Base-by-base conservation (phyloP, 164 flowering plant species). In the Platanus orientalis region DNA sequence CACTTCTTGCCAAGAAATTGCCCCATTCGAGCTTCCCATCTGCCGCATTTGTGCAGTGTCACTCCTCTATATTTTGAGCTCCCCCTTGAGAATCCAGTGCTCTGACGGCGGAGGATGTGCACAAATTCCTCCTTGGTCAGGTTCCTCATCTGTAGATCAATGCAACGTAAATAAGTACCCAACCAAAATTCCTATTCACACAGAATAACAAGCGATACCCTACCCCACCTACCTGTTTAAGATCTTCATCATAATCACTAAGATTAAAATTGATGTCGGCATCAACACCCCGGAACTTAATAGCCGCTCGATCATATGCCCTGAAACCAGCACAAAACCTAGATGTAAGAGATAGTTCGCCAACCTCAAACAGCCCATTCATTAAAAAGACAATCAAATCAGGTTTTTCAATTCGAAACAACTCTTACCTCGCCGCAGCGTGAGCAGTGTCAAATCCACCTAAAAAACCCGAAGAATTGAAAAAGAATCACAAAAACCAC, bases 11-110 rank as follows among this genome's bases (percentile, higher is more conserved):
- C 96, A 52, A 83, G 89, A 53, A 89, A 79, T 62, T 84, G 96
- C 6, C 92, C 92, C 94, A 87, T 85, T 25, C 89, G 74, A 72
- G 96, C 90, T 77, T 92, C 97, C 97, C 97, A 92, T 52, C 91
- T 62, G 6, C 96, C 91, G 61, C 95, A 87, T 75, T 84, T 92
- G 70, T 83, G 95, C 70, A 90, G 77, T 1, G 93, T 81, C 17
- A 87, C 88, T 1, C 93, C 96, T 73, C 90, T 78, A 61, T 79
- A 86, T 69, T 84, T 90, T 4, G 96, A 92, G 67, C 83, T 86
- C 4, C 96, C 96, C 45, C 98, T 73, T 0, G 96, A 67, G 61
- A 85, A 84, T 16, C 98, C 95, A 0, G 84, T 88, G 78, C 96
- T 86, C 47, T 86, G 91, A 14, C 98, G 91, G 26, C 98, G 91